Evolutionary conservation across 352 stramenopile species (phyloP), one percentile per base, ranked within the genome.

Genomic region (Pythium sukuiense): DNA sequence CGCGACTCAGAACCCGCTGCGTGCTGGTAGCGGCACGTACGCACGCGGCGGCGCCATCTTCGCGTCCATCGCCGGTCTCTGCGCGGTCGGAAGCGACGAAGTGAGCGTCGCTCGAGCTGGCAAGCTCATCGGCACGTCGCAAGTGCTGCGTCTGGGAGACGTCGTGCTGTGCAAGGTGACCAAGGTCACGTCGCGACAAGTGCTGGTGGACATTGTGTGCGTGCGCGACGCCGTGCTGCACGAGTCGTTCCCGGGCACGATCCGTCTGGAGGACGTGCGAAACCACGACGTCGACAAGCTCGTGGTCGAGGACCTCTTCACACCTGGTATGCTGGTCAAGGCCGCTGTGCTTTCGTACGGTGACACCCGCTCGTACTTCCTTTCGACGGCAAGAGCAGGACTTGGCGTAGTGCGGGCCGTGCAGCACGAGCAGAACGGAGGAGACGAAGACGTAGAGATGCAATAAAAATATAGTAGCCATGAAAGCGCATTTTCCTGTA

Each of bases 341-440:
- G 87, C 87, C 12, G 70, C 72, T 32, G 87, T 95, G 70, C 80
- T 95, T 33, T 95, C 87, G n/a, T 92, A 92, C 27, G 87, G 87
- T 20, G 85, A 95, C 70, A 90, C 81, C n/a, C 81, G 85, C 7
- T 92, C 87, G 6, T 95, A 93, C 73, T 95, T 92, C 59, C 66
- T 95, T 0, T 93, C 85, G 6, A 95, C 85, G 30, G 84, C 87
- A 20, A 87, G 87, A 56, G 33, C 80, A 29, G 87, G 83, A 35
- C 65, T 95, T 18, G 87, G 87, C 9, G 76, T 93, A 24, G 74
- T 95, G 39, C 77, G 72, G 24, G 71, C 70, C 20, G 64, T 69
- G 69, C 63, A 81, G 30, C 58, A 80, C 18, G 65, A 76, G 45
- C 58, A 71, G 59, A 65, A 77, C 18, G 45, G 46, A 30, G 33